Evolutionary conservation across 73 alveolate genomes (phyloP).

Genomic region (Symbiodinium natans): DNA sequence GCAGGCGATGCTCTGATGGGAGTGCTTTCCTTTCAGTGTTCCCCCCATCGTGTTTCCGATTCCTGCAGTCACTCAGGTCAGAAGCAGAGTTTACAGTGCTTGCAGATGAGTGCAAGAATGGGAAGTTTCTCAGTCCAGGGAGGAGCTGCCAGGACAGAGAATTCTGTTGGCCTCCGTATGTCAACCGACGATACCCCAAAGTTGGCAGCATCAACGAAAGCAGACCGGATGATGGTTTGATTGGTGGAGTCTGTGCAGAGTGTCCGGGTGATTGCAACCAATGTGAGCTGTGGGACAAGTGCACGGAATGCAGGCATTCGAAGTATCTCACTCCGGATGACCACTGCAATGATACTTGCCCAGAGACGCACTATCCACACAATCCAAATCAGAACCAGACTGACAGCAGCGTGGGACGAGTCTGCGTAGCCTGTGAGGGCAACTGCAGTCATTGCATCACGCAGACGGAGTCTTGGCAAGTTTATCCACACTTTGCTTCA

Average conservation of each 20-base stretch:
- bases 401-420: background rate
- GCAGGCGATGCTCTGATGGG: background rate
- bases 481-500: background rate
- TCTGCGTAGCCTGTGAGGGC: constrained; percentile 10
- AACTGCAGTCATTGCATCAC: constrained; percentile 6
- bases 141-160: background rate
- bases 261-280: constrained; percentile 14
- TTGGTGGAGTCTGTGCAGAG: constrained; percentile 22
- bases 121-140: background rate
- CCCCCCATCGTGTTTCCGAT: too few relatives aligned
- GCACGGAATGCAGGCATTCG: constrained; percentile 25
- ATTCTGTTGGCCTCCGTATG: background rate
- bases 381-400: constrained; percentile 11
- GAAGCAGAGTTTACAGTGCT: background rate
- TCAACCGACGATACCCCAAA: constrained; percentile 19
- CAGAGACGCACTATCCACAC: constrained; percentile 21
- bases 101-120: constrained; percentile 12
- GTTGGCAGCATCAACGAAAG: background rate
- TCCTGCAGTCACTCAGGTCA: background rate
- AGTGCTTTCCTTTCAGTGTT: background rate
- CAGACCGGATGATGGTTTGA: constrained; percentile 1
- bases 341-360: background rate
- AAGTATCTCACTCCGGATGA: constrained; percentile 2
- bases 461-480: background rate
- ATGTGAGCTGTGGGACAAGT: constrained; percentile 21